Base-by-base conservation (phyloP, 306 rosid genomes). In the Vicia sativa region DNA sequence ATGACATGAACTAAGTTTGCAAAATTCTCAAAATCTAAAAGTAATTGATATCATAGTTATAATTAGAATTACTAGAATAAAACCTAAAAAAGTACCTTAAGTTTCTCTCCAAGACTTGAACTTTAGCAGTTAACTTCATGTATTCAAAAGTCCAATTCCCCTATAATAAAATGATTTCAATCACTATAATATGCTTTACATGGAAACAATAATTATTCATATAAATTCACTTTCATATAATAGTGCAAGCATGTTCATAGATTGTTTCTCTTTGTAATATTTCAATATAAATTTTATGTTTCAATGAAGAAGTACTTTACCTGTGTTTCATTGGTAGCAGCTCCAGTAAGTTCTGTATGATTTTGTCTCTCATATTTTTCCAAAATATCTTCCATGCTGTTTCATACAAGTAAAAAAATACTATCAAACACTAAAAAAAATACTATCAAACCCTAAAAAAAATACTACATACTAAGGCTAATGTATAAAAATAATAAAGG, bases 291-390 rank as follows among this genome's bases (percentile, higher is more conserved):
- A 37, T 37, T 11, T 11, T 61, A 46, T 35, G 11, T 21, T 61
- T 62, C 2, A 9, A 18, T 31, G 46, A 71, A 46, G 46, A 71
- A 46, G n/a, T 72, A 21, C 14, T 4, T 42, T 72, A 87, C 96
- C 91, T 86, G 84, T 18, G 84, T 19, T 65, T 86, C 86, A 57
- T 75, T 67, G 80, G 62, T 67, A 35, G 61, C 12, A 41, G 61
- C 12, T 57, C 70, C 55, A 15, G 41, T 62, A 38, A 66, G 86
- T 46, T 57, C 74, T 49, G 82, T 74, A 43, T 49, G 70, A 1
- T 85, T 41, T 35, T 74, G 77, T 62, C 89, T 83, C 39, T 87
- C 97, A 41, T 93, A 88, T 58, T 89, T 77, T 61, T 93, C 98
- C 69, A 93, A 76, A 15, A 85, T 78, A 37, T 44, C 74, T 39